Evolutionary conservation across 2,329 filamentous ascomycete genomes (phyloP), one percentile per base, ranked within the genome.

Genomic region (Acrodontium crateriforme): DNA sequence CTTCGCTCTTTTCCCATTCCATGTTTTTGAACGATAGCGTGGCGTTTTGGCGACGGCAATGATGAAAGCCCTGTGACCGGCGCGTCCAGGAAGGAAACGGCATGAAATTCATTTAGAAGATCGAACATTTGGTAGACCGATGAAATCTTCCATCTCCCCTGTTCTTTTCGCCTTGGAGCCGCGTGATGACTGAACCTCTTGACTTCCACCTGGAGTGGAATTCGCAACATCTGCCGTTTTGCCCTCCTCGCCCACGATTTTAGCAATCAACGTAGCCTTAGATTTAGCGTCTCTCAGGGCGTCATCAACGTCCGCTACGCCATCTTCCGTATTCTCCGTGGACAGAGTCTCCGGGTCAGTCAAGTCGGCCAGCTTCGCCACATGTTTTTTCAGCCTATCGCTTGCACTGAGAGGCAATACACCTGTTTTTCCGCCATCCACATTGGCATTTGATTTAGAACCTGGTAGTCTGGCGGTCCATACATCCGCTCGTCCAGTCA

Each of bases 261-360:
- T 75, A 53, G 89, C 78, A 24, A 95, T 74, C 25, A 98, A 69
- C 55, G 87, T 92, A 2, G 71, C 70, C 52, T 93, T 94, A 3
- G 78, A 78, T 41, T 74, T 70, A 3, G 84, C 87, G 38, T 81
- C 71, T 56, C 85, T 89, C 20, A 92, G 50, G 9, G 85, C 67
- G 50, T 94, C 82, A 46, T 98, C 89, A 46, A 92, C 85, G 45
- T 94, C 85, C 27, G 78, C 78, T 13, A 98, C 84, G 1, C 78
- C 76, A 25, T 92, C 82, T 49, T 95, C 87, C 4, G 71, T 78
- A 49, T 98, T 98, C 34, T 76, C 67, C 12, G 75, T 85, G 10
- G 75, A 74, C 23, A 94, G 56, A 1, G 74, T 87, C 4, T 74
- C 73, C 0, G 77, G 75, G 50, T 93, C 83, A 3, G 83, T 74